Base-by-base conservation (phyloP, 345 rosid genomes). In the Linum trigynum region DNA sequence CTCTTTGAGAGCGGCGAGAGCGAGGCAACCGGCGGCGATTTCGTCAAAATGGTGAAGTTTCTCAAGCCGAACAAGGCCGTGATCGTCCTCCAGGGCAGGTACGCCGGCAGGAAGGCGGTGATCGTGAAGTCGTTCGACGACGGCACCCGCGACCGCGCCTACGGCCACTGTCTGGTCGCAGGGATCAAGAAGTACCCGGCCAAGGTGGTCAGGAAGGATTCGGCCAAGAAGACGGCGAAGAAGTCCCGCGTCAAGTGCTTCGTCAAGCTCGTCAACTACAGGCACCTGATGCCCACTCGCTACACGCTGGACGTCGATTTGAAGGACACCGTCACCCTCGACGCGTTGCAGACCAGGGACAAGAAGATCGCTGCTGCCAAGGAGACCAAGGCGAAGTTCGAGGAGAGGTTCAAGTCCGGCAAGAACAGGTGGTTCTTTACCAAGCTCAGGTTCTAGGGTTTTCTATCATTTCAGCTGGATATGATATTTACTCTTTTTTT, bases 91-190 rank as follows among this genome's bases (percentile, higher is more conserved):
- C 74, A 71, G 40, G 69, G 74, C 2, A 64, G 74, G 9, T 71
- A 65, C 65, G 74, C 74, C 0, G 74, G 74, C 39, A 58, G 74
- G 15, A 71, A 71, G 41, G 74, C 74, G 32, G 74, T 71, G 42
- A 71, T 71, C 64, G 61, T 71, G 40, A 71, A 65, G 45, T 11
- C 37, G 51, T 69, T 69, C 62, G 72, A 69, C 51, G 66, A 69
- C 6, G 72, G 66, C 9, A 69, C 61, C n/a, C 51, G 66, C 32
- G 67, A 69, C 61, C 59, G 66, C 0, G 51, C 62, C 5, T 69
- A 69, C 41, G 72, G 66, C 12, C 72, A 69, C 61, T 55, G 66
- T 41, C 53, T 69, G 32, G 32, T 23, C 32, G 32, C 32, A 23
- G 32, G 32, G 32, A 23, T 23, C 32, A 23, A 23, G 32, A 69